Percentiles rank a stretch among this genome's conserved stretches.
phyloP scores from a whole-genome alignment of 768 basidiomycete genomes.

The Leccinum uliginosum region DNA sequence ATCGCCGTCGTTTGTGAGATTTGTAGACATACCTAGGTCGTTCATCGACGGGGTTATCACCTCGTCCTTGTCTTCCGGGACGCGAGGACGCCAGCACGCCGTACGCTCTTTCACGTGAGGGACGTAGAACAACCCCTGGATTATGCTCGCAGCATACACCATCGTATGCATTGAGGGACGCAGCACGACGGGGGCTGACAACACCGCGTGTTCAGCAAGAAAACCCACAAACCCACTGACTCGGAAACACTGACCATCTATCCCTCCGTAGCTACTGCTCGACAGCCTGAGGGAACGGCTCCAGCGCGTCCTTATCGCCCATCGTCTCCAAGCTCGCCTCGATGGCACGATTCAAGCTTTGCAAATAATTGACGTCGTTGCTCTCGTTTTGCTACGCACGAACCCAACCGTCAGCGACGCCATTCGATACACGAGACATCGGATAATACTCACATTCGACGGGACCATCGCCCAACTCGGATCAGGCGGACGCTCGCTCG shows the following conservation, averaged over 20 bases:
- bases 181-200: constrained; percentile 66
- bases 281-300: constrained; percentile 46
- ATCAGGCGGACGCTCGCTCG: constrained; percentile 58
- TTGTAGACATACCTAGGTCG: constrained; percentile 35
- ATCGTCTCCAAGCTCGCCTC: constrained; percentile 57
- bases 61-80: constrained; percentile 16
- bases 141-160: constrained; percentile 58
- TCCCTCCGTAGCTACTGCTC: constrained; percentile 52
- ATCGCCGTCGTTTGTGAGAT: background rate
- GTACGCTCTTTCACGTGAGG: constrained; percentile 59
- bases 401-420: background rate
- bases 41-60: constrained; percentile 22
- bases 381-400: constrained; percentile 29
- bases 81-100: constrained; percentile 34
- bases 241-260: constrained; percentile 44
- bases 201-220: constrained; percentile 1
- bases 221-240: background rate
- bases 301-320: constrained; percentile 48
- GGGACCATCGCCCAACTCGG: constrained; percentile 69
- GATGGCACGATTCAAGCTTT: constrained; percentile 63
- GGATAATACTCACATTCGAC: constrained; percentile 46
- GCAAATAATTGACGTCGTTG: constrained; percentile 49
- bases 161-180: constrained; percentile 52
- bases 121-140: constrained; percentile 54
- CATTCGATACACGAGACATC: background rate